Conservation (phyloP, 176 grass and related monocot species). For the Musa schizocarpa region DNA sequence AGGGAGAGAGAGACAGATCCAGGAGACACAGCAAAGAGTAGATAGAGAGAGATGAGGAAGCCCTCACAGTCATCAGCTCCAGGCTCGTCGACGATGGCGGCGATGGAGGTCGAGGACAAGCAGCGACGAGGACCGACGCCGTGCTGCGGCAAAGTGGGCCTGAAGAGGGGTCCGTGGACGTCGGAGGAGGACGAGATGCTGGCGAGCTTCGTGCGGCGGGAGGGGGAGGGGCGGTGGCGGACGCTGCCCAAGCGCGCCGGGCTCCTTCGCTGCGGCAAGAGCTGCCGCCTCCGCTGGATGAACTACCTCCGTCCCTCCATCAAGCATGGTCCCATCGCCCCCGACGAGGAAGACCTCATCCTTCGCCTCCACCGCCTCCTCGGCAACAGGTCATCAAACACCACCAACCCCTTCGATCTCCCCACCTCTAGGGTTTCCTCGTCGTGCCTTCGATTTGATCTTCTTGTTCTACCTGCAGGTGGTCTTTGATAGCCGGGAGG, state of each 20-base stretch:
- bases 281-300: slow-evolving; percentile 18
- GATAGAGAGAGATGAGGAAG: slow-evolving; percentile 39
- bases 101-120: neutral
- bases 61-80: neutral
- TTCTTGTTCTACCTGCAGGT: neutral
- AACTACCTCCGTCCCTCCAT: slow-evolving; percentile 25
- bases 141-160: slow-evolving; percentile 11
- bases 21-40: neutral
- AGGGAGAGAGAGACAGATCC: neutral
- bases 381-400: slow-evolving; percentile 9
- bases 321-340: slow-evolving; percentile 21
- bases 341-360: slow-evolving; percentile 24
- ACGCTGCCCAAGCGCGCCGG: slow-evolving; percentile 16
- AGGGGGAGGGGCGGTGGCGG: slow-evolving; percentile 19
- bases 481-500: slow-evolving; percentile 20
- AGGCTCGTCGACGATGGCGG: neutral
- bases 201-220: slow-evolving; percentile 11
- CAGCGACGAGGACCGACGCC: neutral
- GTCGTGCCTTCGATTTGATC: too few species aligned
- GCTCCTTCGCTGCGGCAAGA: slow-evolving; percentile 4
- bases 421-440: too few species aligned
- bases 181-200: slow-evolving; percentile 16
- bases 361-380: slow-evolving; percentile 24
- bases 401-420: neutral
- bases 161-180: slow-evolving; percentile 20